Evolutionary conservation across 768 basidiomycete species (phyloP).

Genomic region (Suillus brevipes): DNA sequence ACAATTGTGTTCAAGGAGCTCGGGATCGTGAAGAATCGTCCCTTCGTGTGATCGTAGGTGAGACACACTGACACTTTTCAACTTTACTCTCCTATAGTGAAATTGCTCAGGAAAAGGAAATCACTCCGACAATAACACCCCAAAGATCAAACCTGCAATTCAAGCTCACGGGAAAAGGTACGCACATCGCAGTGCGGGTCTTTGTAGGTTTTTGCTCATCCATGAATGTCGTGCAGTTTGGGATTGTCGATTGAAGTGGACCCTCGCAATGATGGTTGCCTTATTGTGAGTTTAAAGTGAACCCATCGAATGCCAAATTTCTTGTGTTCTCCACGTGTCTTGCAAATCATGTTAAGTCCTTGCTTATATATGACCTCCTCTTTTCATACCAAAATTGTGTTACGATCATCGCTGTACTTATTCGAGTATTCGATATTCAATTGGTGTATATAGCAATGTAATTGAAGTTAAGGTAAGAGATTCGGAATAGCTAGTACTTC

Average conservation of each 20-base stretch:
- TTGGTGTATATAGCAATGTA: no score
- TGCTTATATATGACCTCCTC: neutral
- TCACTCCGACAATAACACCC: conserved; percentile 68
- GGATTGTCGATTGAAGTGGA: conserved; percentile 68
- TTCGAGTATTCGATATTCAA: no score
- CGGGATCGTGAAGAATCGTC: conserved; percentile 55
- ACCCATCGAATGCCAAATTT: neutral
- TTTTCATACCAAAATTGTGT: no score
- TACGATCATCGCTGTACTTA: no score
- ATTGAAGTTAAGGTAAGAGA: no score
- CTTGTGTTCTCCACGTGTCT: neutral
- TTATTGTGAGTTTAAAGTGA: conserved; percentile 52
- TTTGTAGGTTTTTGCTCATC: no score
- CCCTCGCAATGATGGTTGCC: conserved; percentile 74
- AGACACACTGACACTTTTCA: conserved; percentile 23
- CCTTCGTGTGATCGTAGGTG: conserved; percentile 78
- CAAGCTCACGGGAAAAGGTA: conserved; percentile 78
- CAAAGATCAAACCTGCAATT: conserved; percentile 87
- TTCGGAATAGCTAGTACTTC: no score
- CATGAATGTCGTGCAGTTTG: conserved; percentile 41
- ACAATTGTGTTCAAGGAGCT: conserved; percentile 63
- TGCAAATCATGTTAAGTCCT: neutral
- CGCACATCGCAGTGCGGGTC: conserved; percentile 16
- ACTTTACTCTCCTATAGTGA: neutral
- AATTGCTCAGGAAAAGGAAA: conserved; percentile 65